Base-by-base conservation (phyloP, 805 yeast species). In the Candida easanensis region DNA sequence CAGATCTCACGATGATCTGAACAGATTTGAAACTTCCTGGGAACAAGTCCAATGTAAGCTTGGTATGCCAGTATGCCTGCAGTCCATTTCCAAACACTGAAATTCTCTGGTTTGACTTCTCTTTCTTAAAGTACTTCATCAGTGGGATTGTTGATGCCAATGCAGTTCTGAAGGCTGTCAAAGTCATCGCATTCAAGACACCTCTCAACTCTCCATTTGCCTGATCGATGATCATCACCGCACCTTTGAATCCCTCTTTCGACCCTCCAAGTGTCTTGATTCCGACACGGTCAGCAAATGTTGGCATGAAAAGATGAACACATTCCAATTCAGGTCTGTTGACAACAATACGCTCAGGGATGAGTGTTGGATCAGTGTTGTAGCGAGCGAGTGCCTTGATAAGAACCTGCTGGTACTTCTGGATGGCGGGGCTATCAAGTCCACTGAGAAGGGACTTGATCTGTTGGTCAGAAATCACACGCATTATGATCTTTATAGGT, bases 141-240 rank as follows among this genome's bases (percentile, higher is more conserved):
- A 80, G 54, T 0, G 77, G 76, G 16, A 79, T 56, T 6, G 74
- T 66, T 21, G 79, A 71, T 21, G 79, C 76, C 42, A 82, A 63
- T 0, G 86, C 86, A 3, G 88, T 82, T 55, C 88, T 68, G 49
- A 81, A 79, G 0, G 84, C 88, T 2, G 88, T 82, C 30, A 80
- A 58, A 1, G 79, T 69, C 40, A 68, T 66, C 3, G 84, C 87
- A 52, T 79, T 80, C 28, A 82, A 56, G 3, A 80, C 63, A 3
- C 84, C 87, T 9, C 60, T 38, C 7, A 79, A 57, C 22, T 64
- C 65, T 3, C 88, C 88, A 20, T 72, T 71, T 6, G 54, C 48
- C 36, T 74, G 73, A 49, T 79, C 75, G 20, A 80, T 49, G 10
- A 81, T 65, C 21, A 74, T 57, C 2, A 81, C 73, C 5, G 75